Evolutionary conservation across 2,329 filamentous ascomycete species (phyloP), one percentile per base, ranked within the genome.

Genomic region (Clonostachys byssicola): DNA sequence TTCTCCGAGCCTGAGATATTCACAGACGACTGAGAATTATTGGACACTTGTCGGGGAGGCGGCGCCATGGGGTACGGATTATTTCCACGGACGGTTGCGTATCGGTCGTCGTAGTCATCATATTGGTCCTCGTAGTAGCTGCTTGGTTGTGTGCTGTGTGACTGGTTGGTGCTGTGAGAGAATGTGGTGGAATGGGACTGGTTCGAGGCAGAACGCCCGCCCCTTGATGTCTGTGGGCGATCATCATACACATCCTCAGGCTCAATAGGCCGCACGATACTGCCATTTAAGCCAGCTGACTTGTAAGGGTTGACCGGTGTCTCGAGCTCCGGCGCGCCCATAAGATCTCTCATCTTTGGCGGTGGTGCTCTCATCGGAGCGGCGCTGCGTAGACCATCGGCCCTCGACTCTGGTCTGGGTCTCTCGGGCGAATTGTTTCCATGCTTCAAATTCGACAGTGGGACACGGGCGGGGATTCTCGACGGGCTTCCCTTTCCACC

Each of bases 181-280:
- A 30, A 30, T 30, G 23, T 30, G 9, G 23, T 30, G 4, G 23
- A 30, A 9, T 30, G 23, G 9, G 23, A 30, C 23, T 30, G 23
- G 52, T 72, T 70, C 40, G 64, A 62, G 60, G 67, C 56, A 61
- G 62, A 40, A n/a, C 36, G 14, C 10, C 36, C 36, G 5, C 36
- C 36, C 55, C 62, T 43, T 54, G 67, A 50, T 12, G 56, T 58
- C 33, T 48, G 63, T 60, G 61, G 64, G 23, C 67, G 60, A 58
- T 92, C 90, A 56, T 92, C 86, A 59, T 95, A 96, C 0, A 89
- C 85, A 57, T 96, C 92, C 58, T 96, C 92, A 0, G 89, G 88
- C 52, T 82, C 77, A 5, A 84, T 73, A 8, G 77, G 74, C 17
- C 81, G 74, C 39, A 85, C 76, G 61, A 83, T 70, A 5, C 80